Percentiles rank a stretch among this genome's conserved stretches.
These are phyloP conservation scores for Gnomoniopsis sp. DNA, from an alignment of 2,329 filamentous ascomycete genomes.

Conservation along the genomic window DNA sequence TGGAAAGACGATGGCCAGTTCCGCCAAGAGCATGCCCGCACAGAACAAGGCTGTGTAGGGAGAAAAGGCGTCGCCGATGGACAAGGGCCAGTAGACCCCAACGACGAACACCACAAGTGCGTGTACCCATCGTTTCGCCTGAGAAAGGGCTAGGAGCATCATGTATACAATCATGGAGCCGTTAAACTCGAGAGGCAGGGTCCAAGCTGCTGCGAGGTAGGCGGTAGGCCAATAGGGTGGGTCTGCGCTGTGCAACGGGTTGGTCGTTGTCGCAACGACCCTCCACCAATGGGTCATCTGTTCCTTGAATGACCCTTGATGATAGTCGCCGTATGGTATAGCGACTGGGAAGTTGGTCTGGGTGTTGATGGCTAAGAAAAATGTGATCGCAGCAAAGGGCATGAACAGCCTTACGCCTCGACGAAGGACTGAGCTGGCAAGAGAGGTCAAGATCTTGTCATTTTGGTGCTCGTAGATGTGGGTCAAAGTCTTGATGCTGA, in stretches of 20 bases:
- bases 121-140: conserved; percentile 18
- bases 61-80: neutral
- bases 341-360: neutral
- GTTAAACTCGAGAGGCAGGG: conserved; percentile 23
- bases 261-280: neutral
- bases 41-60: neutral
- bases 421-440: conserved; percentile 25
- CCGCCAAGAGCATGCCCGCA: conserved; percentile 22
- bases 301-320: neutral
- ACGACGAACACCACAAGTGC: conserved; percentile 14
- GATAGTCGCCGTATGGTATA: neutral
- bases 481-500: conserved; percentile 29
- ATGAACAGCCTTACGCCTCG: conserved; percentile 30
- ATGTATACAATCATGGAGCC: conserved; percentile 20
- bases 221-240: conserved; percentile 1
- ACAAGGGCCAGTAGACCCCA: conserved; percentile 11
- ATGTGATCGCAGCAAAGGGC: conserved; percentile 23
- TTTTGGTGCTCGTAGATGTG: conserved; percentile 18
- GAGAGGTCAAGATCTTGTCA: conserved; percentile 17
- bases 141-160: conserved; percentile 16
- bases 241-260: neutral
- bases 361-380: conserved; percentile 18
- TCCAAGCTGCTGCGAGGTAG: conserved; percentile 23
- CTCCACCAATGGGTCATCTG: neutral
- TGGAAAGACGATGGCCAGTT: conserved; percentile 12